Base-by-base conservation (phyloP, 106 monocot species). In the Cymbidium sinense region DNA sequence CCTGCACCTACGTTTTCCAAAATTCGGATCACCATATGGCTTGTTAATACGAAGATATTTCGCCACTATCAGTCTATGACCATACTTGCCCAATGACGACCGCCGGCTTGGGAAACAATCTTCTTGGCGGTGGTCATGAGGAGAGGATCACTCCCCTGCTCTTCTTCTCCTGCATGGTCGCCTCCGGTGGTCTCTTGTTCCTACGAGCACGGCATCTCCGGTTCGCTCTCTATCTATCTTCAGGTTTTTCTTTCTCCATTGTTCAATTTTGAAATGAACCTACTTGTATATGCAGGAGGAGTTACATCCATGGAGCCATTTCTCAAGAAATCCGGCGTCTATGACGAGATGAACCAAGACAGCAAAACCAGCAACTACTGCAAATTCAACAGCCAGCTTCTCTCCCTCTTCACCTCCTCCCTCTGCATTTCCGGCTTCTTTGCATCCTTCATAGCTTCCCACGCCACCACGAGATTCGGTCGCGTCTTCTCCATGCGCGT, bases 371-470 rank as follows among this genome's bases (percentile, higher is more conserved):
- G 35, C 73, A n/a, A n/a, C n/a, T n/a, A n/a, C n/a, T n/a, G n/a
- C n/a, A n/a, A n/a, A n/a, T n/a, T n/a, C n/a, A n/a, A 73, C 73
- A 73, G 35, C 73, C 73, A 73, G 36, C 5, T 21, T 15, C 73
- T 73, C 21, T 18, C 73, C 21, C 15, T 35, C 5, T 73, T 73
- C 37, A 73, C 73, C 21, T 73, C 73, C 15, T 73, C 73, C 1
- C 73, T 73, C 31, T 70, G 93, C 81, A 82, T 96, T 27, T 93
- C 93, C 23, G 91, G 96, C 64, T 89, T 96, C 35, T 89, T 93
- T 13, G 84, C 93, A 6, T 89, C 93, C 67, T 72, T 93, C 17
- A 80, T n/a, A n/a, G n/a, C n/a, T n/a, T n/a, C n/a, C n/a, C n/a
- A n/a, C n/a, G n/a, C n/a, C n/a, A n/a, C n/a, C n/a, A n/a, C n/a